A percentile compares a stretch with the other conserved stretches of the same genome.
Conservation (phyloP, 371 early-diverging fungal genomes). For the Paramicrosporidium saccamoebae region DNA sequence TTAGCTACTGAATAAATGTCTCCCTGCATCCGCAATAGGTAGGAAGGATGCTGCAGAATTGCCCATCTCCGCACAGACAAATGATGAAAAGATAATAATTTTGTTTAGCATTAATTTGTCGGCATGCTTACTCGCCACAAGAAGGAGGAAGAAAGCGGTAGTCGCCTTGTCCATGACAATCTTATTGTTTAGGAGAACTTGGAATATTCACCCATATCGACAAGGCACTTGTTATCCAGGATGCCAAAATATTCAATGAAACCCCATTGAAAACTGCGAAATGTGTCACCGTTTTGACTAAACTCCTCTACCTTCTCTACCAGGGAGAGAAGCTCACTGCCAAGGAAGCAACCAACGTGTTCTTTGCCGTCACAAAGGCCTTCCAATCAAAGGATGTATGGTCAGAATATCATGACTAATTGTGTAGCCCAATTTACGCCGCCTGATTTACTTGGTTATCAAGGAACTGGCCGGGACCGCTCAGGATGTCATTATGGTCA, state of each 20-base stretch:
- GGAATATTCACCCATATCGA: conserved; percentile 30
- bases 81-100: too few species aligned
- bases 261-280: conserved; percentile 75
- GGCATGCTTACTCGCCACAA: too few species aligned
- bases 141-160: too few species aligned
- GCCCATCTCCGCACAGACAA: too few species aligned
- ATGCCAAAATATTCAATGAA: conserved; percentile 81
- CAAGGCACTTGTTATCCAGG: conserved; percentile 72
- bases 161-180: too few species aligned
- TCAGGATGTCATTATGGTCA: conserved; percentile 89
- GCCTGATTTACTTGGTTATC: conserved; percentile 82
- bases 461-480: conserved; percentile 71
- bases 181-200: conserved; percentile 7
- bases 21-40: too few species aligned
- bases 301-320: conserved; percentile 65
- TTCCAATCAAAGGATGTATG: conserved; percentile 83
- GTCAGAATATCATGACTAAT: conserved; percentile 7
- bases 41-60: too few species aligned
- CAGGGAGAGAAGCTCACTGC: conserved; percentile 53
- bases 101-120: too few species aligned
- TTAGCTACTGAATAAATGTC: too few species aligned
- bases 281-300: conserved; percentile 63
- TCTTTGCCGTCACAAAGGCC: conserved; percentile 83
- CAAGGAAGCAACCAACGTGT: conserved; percentile 78
- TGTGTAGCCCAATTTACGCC: conserved; percentile 48